Percentiles rank a stretch among this genome's conserved stretches.
phyloP scores from a whole-genome alignment of 768 basidiomycete species.

The Hericium erinaceus region DNA sequence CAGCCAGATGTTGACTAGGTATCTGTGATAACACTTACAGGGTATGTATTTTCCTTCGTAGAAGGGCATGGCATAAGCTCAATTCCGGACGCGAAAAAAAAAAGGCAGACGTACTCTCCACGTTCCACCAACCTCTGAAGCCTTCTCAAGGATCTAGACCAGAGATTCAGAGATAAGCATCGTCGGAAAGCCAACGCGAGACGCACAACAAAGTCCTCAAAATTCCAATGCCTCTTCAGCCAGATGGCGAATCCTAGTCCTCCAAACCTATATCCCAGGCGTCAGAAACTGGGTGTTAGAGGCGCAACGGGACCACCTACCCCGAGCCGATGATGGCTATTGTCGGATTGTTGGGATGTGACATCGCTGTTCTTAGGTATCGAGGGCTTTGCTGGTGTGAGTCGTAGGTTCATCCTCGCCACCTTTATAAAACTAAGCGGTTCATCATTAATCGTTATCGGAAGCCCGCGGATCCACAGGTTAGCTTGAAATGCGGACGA shows the following conservation, averaged over 20 bases:
- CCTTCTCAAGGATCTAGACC: not conserved
- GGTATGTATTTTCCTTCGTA: constrained; percentile 3
- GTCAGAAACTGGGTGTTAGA: not conserved
- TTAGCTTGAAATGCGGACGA: too few species aligned
- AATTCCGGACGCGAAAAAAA: not conserved
- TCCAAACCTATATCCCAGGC: not conserved
- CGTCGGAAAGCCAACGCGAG: not conserved
- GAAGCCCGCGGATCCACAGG: too few species aligned
- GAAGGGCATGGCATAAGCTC: not conserved
- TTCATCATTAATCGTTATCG: too few species aligned
- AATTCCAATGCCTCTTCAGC: not conserved
- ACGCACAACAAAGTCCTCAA: not conserved
- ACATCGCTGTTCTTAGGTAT: not conserved
- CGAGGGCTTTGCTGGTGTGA: too few species aligned
- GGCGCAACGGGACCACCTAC: not conserved
- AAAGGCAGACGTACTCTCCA: not conserved
- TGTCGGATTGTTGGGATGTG: not conserved
- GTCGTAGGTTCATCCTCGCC: too few species aligned
- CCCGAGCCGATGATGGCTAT: not conserved
- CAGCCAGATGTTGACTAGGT: not conserved
- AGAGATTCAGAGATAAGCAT: not conserved
- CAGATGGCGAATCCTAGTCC: not conserved
- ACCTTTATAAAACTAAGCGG: too few species aligned
- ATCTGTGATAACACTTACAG: constrained; percentile 1
- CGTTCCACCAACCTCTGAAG: constrained; percentile 1